Conservation (phyloP, 169 alveolate species). For the Plasmodium gonderi region DNA sequence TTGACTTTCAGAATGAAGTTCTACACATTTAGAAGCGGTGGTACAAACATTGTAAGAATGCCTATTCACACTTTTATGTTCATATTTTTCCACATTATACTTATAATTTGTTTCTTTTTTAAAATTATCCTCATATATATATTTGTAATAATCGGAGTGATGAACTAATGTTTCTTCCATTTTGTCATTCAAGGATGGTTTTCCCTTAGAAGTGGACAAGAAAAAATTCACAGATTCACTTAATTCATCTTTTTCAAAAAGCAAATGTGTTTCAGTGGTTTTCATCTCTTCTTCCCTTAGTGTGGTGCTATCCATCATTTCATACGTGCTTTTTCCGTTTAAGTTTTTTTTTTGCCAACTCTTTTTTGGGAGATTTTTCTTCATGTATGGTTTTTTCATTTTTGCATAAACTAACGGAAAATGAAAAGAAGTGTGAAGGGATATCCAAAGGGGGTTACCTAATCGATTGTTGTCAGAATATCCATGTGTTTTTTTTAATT, state of each 20-base stretch:
- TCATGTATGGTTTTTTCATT: no score
- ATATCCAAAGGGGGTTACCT: no score
- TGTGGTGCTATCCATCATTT: no score
- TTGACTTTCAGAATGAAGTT: not conserved
- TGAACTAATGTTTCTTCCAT: not conserved
- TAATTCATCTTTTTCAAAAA: not conserved
- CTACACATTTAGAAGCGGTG: not conserved
- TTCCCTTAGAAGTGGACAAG: not conserved
- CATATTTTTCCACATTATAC: not conserved
- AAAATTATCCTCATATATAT: not conserved
- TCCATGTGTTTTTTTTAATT: no score
- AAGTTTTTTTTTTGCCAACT: no score
- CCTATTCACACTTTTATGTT: not conserved
- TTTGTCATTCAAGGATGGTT: not conserved
- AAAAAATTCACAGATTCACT: not conserved
- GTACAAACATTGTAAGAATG: not conserved
- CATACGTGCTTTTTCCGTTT: no score
- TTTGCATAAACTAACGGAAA: no score
- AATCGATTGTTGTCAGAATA: no score
- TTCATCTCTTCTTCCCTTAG: no score
- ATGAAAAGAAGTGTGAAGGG: no score
- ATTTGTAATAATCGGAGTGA: not conserved
- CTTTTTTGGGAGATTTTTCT: no score
- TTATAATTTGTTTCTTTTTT: not conserved
- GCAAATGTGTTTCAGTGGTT: no score